A percentile compares a stretch with the other conserved stretches of the same genome.
Evolutionary conservation across 257 asterid species (phyloP).

Genomic region (Lantana camara): DNA sequence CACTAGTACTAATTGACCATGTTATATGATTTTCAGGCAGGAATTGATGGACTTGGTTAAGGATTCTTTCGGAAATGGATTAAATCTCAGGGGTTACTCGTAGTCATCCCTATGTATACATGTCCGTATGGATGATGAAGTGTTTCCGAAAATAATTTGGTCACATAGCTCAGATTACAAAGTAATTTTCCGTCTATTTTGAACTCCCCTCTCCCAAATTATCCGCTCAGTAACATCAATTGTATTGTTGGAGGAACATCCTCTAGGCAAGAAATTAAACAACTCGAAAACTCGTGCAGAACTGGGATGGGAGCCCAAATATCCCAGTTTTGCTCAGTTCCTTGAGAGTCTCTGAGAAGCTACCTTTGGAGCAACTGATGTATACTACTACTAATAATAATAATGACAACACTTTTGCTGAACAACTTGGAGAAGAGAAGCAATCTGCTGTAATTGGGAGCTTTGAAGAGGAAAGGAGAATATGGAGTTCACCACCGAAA

Average conservation of each 20-base stretch:
- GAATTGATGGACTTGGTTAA: slow-evolving; percentile 81
- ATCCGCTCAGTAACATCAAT: neutral
- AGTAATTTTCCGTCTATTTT: too few relatives aligned
- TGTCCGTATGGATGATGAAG: too few relatives aligned
- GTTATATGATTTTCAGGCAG: slow-evolving; percentile 53
- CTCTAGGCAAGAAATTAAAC: slow-evolving; percentile 82
- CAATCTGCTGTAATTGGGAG: too few relatives aligned
- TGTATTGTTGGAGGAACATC: slow-evolving; percentile 58
- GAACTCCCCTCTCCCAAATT: neutral
- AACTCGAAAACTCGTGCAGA: slow-evolving; percentile 76
- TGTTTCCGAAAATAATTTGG: too few relatives aligned
- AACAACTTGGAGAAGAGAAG: too few relatives aligned
- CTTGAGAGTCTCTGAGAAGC: slow-evolving; percentile 54
- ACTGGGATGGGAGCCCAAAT: slow-evolving; percentile 85
- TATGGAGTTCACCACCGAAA: too few relatives aligned
- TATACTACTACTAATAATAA: neutral
- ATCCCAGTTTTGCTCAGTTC: slow-evolving; percentile 77
- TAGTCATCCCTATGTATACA: too few relatives aligned
- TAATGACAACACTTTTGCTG: too few relatives aligned
- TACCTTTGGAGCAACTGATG: slow-evolving; percentile 16
- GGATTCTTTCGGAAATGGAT: too few relatives aligned
- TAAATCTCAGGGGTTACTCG: too few relatives aligned
- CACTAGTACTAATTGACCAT: slow-evolving; percentile 12
- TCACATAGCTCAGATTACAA: too few relatives aligned
- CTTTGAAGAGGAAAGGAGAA: too few relatives aligned